These are phyloP conservation scores for Terfezia boudieri DNA, from an alignment of 495 filamentous ascomycete species.

Conservation along the genomic window DNA sequence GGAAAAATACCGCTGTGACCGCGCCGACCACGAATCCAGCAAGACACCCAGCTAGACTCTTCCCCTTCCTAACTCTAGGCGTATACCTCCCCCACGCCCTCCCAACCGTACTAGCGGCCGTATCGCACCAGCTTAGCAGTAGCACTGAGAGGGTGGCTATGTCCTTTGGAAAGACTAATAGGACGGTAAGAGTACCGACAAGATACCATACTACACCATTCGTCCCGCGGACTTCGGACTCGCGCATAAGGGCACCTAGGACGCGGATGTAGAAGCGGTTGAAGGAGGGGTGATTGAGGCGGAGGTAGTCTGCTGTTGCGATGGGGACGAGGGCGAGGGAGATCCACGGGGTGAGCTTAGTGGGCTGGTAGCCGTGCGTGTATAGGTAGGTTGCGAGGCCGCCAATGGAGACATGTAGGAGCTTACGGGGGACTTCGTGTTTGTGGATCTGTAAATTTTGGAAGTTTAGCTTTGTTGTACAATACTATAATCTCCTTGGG, in stretches of 20 bases:
- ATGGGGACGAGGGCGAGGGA: constrained; percentile 74
- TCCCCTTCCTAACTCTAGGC: constrained; percentile 57
- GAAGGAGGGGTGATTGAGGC: constrained; percentile 55
- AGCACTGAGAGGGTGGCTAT: constrained; percentile 74
- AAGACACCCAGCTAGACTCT: constrained; percentile 71
- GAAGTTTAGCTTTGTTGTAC: not conserved
- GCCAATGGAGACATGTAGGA: constrained; percentile 79
- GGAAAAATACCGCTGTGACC: constrained; percentile 60
- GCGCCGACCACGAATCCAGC: constrained; percentile 68
- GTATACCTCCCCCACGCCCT: constrained; percentile 74
- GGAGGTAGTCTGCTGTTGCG: constrained; percentile 53
- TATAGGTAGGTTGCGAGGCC: constrained; percentile 78
- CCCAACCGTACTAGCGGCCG: constrained; percentile 82
- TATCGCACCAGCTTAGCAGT: constrained; percentile 92
- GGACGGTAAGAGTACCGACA: constrained; percentile 62
- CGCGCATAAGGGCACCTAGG: constrained; percentile 82
- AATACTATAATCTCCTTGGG: not conserved
- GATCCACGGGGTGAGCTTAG: constrained; percentile 58
- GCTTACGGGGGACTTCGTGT: constrained; percentile 56
- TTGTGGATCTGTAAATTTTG: constrained; percentile 30
- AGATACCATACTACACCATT: constrained; percentile 97
- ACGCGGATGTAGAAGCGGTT: constrained; percentile 71
- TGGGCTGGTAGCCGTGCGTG: constrained; percentile 45
- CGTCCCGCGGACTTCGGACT: constrained; percentile 75
- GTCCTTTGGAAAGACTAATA: constrained; percentile 82